A percentile compares a stretch with the other conserved stretches of the same genome.
These are phyloP conservation scores for Agaricus sinodeliciosus DNA, from an alignment of 768 basidiomycete species.

Conservation along the genomic window DNA sequence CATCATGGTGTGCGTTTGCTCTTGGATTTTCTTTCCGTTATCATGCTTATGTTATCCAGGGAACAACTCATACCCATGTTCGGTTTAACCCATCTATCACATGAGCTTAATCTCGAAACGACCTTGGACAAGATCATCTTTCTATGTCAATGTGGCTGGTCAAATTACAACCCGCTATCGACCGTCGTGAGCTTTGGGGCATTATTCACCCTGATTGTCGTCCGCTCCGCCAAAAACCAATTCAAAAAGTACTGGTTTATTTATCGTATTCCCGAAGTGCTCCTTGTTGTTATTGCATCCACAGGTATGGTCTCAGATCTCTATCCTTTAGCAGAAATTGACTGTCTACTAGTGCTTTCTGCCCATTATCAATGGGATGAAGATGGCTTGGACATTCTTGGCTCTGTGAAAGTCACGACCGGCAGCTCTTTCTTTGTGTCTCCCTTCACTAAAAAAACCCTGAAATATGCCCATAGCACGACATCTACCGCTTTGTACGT, in stretches of 20 bases:
- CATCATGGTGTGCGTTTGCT: constrained; percentile 63
- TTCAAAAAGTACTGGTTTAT: constrained; percentile 65
- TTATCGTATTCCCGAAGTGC: constrained; percentile 83
- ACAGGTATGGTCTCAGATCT: constrained; percentile 50
- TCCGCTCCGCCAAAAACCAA: constrained; percentile 49
- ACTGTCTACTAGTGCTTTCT: constrained; percentile 52
- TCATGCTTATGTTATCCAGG: constrained; percentile 26
- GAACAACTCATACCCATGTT: constrained; percentile 90
- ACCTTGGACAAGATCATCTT: constrained; percentile 78
- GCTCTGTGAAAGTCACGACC: constrained; percentile 60
- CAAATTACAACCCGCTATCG: constrained; percentile 58
- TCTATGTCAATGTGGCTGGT: constrained; percentile 51
- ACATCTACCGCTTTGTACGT: constrained; percentile 76
- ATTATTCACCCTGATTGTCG: constrained; percentile 55
- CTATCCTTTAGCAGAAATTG: neutral
- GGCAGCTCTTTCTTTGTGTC: constrained; percentile 62
- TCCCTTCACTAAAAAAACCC: constrained; percentile 55
- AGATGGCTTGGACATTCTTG: constrained; percentile 79
- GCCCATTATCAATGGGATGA: constrained; percentile 65
- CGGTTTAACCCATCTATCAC: constrained; percentile 58
- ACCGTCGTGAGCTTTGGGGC: constrained; percentile 69
- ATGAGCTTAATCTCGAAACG: constrained; percentile 49
- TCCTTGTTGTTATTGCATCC: constrained; percentile 77
- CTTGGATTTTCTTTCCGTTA: neutral
- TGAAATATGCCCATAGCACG: constrained; percentile 67